A percentile compares a stretch with the other conserved stretches of the same genome.
phyloP scores from a whole-genome alignment of 805 yeast species.

The Pichia rugopelliculosa region DNA sequence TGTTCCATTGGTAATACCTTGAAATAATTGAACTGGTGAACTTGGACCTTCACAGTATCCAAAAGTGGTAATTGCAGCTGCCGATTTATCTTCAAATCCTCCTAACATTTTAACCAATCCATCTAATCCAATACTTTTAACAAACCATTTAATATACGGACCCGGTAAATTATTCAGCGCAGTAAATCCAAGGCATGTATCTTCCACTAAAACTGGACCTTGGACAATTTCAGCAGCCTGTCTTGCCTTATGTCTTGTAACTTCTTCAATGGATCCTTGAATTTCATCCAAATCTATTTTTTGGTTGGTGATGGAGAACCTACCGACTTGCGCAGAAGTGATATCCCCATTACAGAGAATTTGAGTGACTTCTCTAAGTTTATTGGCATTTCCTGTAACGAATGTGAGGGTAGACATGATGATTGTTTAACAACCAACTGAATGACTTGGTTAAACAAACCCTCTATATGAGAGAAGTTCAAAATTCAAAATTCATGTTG shows the following conservation, averaged over 20 bases:
- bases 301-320: constrained; percentile 48
- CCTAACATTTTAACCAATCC: constrained; percentile 72
- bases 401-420: constrained; percentile 20
- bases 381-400: constrained; percentile 77
- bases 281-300: constrained; percentile 80
- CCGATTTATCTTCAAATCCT: constrained; percentile 77
- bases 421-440: too few relatives aligned
- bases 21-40: constrained; percentile 63
- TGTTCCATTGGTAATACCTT: constrained; percentile 74
- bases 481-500: neutral
- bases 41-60: constrained; percentile 86
- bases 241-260: constrained; percentile 71
- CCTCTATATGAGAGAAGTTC: too few relatives aligned
- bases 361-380: constrained; percentile 75
- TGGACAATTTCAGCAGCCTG: constrained; percentile 54
- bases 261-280: constrained; percentile 81
- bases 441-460: constrained; percentile 3
- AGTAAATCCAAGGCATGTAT: constrained; percentile 79
- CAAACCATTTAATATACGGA: constrained; percentile 86
- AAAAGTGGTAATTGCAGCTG: constrained; percentile 85
- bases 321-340: constrained; percentile 36
- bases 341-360: constrained; percentile 43
- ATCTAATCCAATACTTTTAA: constrained; percentile 62
- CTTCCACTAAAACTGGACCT: constrained; percentile 92
- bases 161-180: constrained; percentile 86